Base-by-base conservation (phyloP, 2,329 filamentous ascomycete species). In the Xylaria sp. region DNA sequence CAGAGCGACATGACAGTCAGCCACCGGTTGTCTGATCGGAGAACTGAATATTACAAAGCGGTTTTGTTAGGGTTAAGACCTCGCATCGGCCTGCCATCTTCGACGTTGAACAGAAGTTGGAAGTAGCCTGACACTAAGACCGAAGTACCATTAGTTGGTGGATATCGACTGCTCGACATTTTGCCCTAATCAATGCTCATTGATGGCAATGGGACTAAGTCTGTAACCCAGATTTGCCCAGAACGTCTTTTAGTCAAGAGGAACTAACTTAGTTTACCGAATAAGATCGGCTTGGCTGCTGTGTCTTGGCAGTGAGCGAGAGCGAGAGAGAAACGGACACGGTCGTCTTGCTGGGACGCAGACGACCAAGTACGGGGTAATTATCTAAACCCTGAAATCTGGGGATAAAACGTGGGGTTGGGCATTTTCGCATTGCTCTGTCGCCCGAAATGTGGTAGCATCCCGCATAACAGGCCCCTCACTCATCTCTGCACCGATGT, bases 321-420 rank as follows among this genome's bases (percentile, higher is more conserved):
- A 36, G 33, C 10, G 33, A 36, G 39, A 48, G 36, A 33, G n/a
- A 51, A 4, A n/a, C 15, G n/a, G 39, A 43, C 13, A 52, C 28
- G 20, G 7, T 39, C 46, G 25, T 56, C 43, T 57, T 36, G 57
- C 54, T 39, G 54, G 18, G 54, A 48, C 13, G 25, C 49, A 57
- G 49, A 20, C 58, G 9, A 59, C 31, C 31, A 64, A 46, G 52
- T 56, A 69, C 57, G 54, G 64, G 69, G 61, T 57, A 36, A 36
- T 2, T 36, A 70, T 52, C 25, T 66, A 39, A 52, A 57, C 49
- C 60, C 62, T 63, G 43, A 64, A 67, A 65, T 36, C 61, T 61
- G 64, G 69, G 67, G 49, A 55, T 41, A 57, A 68, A 67, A 60
- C 67, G 62, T 64, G 70, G 70, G 67, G 67, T 67, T 39, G 61